Conservation (phyloP, 2,329 filamentous ascomycete genomes). For the Plenodomus biglobosus region DNA sequence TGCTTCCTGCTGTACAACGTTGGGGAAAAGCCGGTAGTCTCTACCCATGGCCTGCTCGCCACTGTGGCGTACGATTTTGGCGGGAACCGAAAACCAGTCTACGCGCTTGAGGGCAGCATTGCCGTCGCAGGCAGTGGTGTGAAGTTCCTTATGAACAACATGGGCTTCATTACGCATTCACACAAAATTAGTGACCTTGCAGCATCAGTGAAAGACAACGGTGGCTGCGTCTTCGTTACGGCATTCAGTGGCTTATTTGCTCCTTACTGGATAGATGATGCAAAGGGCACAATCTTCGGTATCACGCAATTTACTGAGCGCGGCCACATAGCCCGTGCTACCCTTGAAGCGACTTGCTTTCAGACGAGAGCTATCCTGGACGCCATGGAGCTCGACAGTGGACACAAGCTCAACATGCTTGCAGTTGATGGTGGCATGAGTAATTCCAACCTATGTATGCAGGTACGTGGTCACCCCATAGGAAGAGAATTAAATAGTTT, state of each 20-base stretch:
- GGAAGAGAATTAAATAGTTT: background rate
- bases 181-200: constrained; percentile 67
- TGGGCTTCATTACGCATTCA: constrained; percentile 63
- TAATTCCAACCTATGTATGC: constrained; percentile 87
- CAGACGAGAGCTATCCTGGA: constrained; percentile 90
- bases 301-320: constrained; percentile 83
- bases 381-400: constrained; percentile 86
- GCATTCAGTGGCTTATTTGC: constrained; percentile 90
- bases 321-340: constrained; percentile 85
- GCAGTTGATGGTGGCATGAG: constrained; percentile 89
- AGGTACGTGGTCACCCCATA: constrained; percentile 42
- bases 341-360: constrained; percentile 87
- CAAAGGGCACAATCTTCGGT: constrained; percentile 80
- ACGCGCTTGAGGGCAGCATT: constrained; percentile 82
- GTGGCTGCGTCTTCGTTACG: constrained; percentile 82
- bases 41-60: constrained; percentile 77
- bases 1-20: constrained; percentile 91
- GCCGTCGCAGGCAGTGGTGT: constrained; percentile 80
- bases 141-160: constrained; percentile 67
- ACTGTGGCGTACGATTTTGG: constrained; percentile 86
- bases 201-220: constrained; percentile 69
- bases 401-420: constrained; percentile 71
- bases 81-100: constrained; percentile 65
- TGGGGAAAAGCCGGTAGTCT: constrained; percentile 81
- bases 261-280: constrained; percentile 93